Evolutionary conservation across 2,329 filamentous ascomycete genomes (phyloP), one percentile per base, ranked within the genome.

Genomic region (Ceratocystis papillata): DNA sequence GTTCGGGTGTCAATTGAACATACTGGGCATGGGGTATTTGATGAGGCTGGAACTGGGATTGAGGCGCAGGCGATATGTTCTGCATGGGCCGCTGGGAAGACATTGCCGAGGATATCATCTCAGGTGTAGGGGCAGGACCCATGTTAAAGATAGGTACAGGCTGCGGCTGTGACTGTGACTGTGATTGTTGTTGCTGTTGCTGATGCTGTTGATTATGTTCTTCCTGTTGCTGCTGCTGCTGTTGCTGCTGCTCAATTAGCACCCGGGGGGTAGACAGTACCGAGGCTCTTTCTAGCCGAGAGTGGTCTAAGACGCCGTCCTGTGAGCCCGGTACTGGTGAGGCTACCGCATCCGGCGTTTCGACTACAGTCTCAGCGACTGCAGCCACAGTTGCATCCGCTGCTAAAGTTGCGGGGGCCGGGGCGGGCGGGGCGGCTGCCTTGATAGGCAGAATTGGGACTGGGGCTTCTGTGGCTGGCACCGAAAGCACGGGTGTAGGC

Each of bases 71-170:
- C 25, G 62, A 28, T n/a, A 62, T 33, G 22, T 64, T 25, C 25
- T 67, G 61, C 25, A 63, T 25, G 6, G 61, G 22, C 22, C 50
- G 62, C 41, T 55, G 44, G 12, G 65, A 37, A 25, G 59, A 57
- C 37, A 67, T 59, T 25, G 55, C 45, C 28, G 65, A 25, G 15
- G 65, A 55, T 4, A 59, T 37, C 55, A 65, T 60, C 45, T 65
- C 53, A 7, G 63, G 50, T 5, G 63, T 65, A 30, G 53, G 63
- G 7, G 63, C 63, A 41, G 46, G 28, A 41, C 28, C 44, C 20
- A 55, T 63, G 41, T 30, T 48, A 17, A 63, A 63, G 20, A 48
- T 50, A 7, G 55, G 28, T 30, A 48, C 25, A n/a, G 20, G 44
- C 22, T 62, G 60, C n/a, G 33, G 44, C 15, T 62, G 60, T 28